A percentile compares a stretch with the other conserved stretches of the same genome.
These are phyloP conservation scores for Phytophthora pini DNA, from an alignment of 352 stramenopile species.

Conservation along the genomic window DNA sequence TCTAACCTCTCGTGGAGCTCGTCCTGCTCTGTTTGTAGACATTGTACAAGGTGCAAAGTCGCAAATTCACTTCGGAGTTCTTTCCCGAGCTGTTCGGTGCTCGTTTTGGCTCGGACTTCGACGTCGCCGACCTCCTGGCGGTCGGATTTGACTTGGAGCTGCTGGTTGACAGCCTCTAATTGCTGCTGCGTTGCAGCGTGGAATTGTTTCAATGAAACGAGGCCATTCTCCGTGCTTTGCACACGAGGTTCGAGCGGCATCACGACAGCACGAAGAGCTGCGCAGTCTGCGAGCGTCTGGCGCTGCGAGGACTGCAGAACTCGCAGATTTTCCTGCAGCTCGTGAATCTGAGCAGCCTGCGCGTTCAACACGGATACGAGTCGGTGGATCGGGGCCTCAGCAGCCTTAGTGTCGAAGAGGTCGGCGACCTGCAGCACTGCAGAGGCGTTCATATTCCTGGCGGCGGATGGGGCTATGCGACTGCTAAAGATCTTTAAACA, in stretches of 20 bases:
- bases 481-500: constrained; percentile 16
- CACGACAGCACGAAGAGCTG: constrained; percentile 10
- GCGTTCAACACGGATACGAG: constrained; percentile 73
- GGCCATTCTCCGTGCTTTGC: constrained; percentile 11
- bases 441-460: constrained; percentile 3
- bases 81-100: constrained; percentile 22
- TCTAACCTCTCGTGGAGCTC: constrained; percentile 52
- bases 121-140: constrained; percentile 26
- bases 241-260: constrained; percentile 16
- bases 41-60: constrained; percentile 40
- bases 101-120: constrained; percentile 21
- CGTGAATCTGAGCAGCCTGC: constrained; percentile 49
- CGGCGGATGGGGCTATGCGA: not conserved
- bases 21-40: constrained; percentile 57
- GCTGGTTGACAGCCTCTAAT: constrained; percentile 20
- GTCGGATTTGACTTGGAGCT: constrained; percentile 33
- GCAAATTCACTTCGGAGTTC: constrained; percentile 41
- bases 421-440: constrained; percentile 42
- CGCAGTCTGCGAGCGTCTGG: constrained; percentile 34
- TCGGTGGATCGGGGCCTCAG: constrained; percentile 55
- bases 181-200: constrained; percentile 8
- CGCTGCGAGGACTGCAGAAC: constrained; percentile 39
- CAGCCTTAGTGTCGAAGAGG: constrained; percentile 61
- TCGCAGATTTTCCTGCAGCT: constrained; percentile 38
- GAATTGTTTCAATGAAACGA: constrained; percentile 9